A percentile compares a stretch with the other conserved stretches of the same genome.
These are phyloP conservation scores for Camillea tinctor DNA, from an alignment of 2,329 filamentous ascomycete species.

Conservation along the genomic window DNA sequence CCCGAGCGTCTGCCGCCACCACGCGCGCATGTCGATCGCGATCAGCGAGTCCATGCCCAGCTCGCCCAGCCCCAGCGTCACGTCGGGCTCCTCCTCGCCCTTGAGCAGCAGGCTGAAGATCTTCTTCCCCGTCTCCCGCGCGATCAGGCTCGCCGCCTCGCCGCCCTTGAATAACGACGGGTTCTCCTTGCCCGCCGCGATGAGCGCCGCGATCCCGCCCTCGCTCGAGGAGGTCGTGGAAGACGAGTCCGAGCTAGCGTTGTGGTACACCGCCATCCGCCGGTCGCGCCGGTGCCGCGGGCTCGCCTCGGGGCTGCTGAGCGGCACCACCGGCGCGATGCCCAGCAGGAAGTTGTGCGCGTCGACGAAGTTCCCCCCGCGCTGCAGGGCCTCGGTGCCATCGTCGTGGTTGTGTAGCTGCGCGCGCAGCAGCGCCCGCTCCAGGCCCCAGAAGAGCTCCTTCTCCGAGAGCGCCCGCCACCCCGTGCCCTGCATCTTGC, in stretches of 20 bases:
- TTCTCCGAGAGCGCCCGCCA: neutral
- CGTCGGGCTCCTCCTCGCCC: slow-evolving; percentile 5
- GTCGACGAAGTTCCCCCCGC: slow-evolving; percentile 3
- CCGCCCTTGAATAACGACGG: slow-evolving; percentile 4
- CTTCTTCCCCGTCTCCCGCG: slow-evolving; percentile 6
- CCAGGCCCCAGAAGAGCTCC: slow-evolving; percentile 11
- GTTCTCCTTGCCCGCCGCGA: slow-evolving; percentile 5
- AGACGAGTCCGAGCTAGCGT: neutral
- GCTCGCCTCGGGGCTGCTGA: slow-evolving; percentile 11
- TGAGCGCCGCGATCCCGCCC: slow-evolving; percentile 8
- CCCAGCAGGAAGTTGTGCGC: slow-evolving; percentile 10
- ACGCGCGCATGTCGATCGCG: slow-evolving; percentile 37
- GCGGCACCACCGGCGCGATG: slow-evolving; percentile 10
- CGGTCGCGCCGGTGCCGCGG: slow-evolving; percentile 12
- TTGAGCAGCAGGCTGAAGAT: slow-evolving; percentile 8
- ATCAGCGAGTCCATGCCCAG: slow-evolving; percentile 15
- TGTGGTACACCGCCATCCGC: slow-evolving; percentile 22
- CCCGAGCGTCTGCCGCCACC: slow-evolving; percentile 30
- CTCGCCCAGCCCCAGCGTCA: slow-evolving; percentile 1
- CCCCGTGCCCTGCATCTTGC: slow-evolving; percentile 5
- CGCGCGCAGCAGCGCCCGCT: slow-evolving; percentile 4
- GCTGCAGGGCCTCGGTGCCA: neutral
- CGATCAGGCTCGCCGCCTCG: slow-evolving; percentile 5
- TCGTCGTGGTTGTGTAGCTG: no score
- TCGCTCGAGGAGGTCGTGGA: neutral